phyloP scores from a whole-genome alignment of 1,284 basidiomycete species.

The Trichosporon coremiiforme region DNA sequence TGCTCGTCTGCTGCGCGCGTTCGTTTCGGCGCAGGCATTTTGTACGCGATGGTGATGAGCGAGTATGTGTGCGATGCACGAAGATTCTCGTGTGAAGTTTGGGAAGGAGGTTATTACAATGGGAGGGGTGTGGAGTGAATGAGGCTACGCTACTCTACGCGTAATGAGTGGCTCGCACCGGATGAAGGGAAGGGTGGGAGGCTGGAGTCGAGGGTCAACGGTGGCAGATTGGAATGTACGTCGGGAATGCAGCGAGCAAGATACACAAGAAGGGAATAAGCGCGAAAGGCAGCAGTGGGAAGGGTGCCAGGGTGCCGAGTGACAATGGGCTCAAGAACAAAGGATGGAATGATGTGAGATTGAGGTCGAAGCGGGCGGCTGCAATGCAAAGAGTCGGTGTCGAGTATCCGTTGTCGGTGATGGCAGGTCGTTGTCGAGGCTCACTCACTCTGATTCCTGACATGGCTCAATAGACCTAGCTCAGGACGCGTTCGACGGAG shows the following conservation, averaged over 20 bases:
- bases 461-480: background rate
- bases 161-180: slow-evolving; percentile 13
- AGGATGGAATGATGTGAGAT: background rate
- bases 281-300: background rate
- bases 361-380: background rate
- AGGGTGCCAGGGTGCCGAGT: background rate
- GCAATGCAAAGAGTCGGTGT: background rate
- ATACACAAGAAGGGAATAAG: background rate
- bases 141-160: background rate
- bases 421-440: slow-evolving; percentile 10
- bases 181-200: background rate
- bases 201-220: slow-evolving; percentile 4
- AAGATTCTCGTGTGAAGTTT: background rate
- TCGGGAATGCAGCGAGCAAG: background rate
- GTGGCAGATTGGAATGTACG: background rate
- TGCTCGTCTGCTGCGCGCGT: slow-evolving; percentile 31
- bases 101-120: background rate
- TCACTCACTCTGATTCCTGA: background rate
- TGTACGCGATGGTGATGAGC: background rate
- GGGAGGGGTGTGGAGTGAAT: background rate
- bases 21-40: slow-evolving; percentile 35
- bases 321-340: background rate
- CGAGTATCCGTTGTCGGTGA: background rate
- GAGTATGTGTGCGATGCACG: background rate
- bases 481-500: slow-evolving; percentile 1